Conservation (phyloP, 1,284 basidiomycete species). For the Boletus mariae region DNA sequence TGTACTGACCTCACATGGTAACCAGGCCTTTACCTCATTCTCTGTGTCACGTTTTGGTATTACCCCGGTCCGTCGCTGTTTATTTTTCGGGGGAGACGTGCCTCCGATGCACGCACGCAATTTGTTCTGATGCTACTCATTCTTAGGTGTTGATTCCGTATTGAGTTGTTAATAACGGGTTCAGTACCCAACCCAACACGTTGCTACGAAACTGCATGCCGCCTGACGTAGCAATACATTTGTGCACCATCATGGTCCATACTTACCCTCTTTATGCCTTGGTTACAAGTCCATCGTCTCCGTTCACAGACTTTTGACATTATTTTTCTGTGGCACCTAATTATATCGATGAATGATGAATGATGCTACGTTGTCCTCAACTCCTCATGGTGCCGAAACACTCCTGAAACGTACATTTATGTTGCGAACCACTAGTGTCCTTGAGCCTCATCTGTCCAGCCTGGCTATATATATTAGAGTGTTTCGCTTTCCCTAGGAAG, state of each 20-base stretch:
- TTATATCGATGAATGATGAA: neutral
- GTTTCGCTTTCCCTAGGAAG: neutral
- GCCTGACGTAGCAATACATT: neutral
- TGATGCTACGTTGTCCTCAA: neutral
- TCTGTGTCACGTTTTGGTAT: constrained; percentile 38
- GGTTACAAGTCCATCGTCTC: neutral
- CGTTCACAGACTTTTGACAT: neutral
- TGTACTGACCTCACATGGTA: constrained; percentile 1
- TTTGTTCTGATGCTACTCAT: constrained; percentile 8
- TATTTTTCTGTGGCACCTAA: neutral
- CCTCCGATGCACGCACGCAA: neutral
- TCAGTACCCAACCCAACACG: neutral
- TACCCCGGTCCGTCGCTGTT: constrained; percentile 44
- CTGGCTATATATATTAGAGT: neutral
- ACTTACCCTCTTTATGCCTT: neutral
- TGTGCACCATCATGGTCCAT: neutral
- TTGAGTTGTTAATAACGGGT: constrained; percentile 5
- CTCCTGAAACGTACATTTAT: neutral
- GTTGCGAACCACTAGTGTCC: neutral
- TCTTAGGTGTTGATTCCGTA: constrained; percentile 3
- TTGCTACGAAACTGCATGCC: neutral
- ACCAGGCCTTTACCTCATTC: constrained; percentile 41
- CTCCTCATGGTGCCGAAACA: neutral
- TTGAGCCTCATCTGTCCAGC: neutral
- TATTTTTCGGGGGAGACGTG: neutral